Conservation (phyloP, 352 stramenopile species). For the Phytophthora lateralis region DNA sequence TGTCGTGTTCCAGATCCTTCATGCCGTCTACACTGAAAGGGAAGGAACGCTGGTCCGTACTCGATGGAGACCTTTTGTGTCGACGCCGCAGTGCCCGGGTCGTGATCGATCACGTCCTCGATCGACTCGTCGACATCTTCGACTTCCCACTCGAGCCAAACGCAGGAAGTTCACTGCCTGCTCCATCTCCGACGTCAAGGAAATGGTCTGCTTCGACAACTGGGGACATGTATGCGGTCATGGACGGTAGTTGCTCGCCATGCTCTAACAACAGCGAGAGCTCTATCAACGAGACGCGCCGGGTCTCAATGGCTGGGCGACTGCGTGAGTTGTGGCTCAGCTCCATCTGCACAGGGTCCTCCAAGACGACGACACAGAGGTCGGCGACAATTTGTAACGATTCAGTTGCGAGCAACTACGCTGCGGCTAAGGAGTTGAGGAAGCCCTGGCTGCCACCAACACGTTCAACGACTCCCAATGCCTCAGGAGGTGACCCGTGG, state of each 20-base stretch:
- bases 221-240: constrained; percentile 19
- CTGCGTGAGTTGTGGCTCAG: constrained; percentile 15
- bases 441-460: constrained; percentile 13
- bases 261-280: not conserved
- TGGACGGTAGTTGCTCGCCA: constrained; percentile 12
- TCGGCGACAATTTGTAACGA: constrained; percentile 13
- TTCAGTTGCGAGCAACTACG: constrained; percentile 8
- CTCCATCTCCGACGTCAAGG: not conserved
- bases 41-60: constrained; percentile 41
- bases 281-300: constrained; percentile 2
- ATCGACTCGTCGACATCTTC: constrained; percentile 46
- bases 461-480: not conserved
- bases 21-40: constrained; percentile 19
- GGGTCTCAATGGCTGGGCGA: constrained; percentile 20
- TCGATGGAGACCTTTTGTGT: constrained; percentile 37
- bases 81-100: constrained; percentile 26
- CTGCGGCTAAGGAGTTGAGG: constrained; percentile 1
- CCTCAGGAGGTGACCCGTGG: constrained; percentile 22
- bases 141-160: constrained; percentile 41
- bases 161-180: not conserved
- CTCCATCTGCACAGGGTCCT: not conserved
- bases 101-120: constrained; percentile 40
- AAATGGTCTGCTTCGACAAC: constrained; percentile 9
- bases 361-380: constrained; percentile 5
- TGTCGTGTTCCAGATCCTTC: constrained; percentile 3